These are phyloP conservation scores for Medicago truncatula DNA, from an alignment of 306 rosid genomes.

Conservation along the genomic window DNA sequence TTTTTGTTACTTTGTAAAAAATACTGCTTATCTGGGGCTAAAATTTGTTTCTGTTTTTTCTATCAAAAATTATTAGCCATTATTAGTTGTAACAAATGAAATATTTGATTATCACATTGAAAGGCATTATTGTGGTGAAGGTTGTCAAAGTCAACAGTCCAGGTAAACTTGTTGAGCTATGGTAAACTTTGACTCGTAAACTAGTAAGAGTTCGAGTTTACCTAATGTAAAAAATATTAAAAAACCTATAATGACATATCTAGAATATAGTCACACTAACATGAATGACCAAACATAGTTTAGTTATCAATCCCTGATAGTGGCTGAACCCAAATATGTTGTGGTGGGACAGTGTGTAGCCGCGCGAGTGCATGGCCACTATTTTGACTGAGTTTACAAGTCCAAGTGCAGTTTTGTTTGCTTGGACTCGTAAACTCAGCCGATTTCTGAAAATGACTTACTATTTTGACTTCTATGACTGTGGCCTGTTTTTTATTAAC, in stretches of 20 bases:
- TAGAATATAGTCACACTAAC: constrained; percentile 1
- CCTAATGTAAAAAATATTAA: no score
- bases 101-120: constrained; percentile 22
- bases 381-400: no score
- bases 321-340: not conserved
- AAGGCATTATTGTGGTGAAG: constrained; percentile 22
- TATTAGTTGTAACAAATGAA: constrained; percentile 17
- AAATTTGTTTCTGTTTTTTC: constrained; percentile 35
- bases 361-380: not conserved
- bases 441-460: not conserved
- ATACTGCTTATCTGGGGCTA: constrained; percentile 23
- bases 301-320: not conserved
- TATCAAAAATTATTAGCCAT: constrained; percentile 14
- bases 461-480: not conserved
- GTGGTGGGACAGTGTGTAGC: not conserved
- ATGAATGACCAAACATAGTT: not conserved
- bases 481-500: constrained; percentile 18
- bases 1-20: constrained; percentile 23
- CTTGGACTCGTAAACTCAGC: not conserved
- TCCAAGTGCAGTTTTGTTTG: not conserved
- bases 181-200: not conserved
- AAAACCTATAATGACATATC: no score
- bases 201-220: not conserved
- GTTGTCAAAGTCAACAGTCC: constrained; percentile 5
- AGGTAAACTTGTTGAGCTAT: not conserved